phyloP scores from a whole-genome alignment of 2,329 filamentous ascomycete species.

The Phaeomoniella chlamydospora region DNA sequence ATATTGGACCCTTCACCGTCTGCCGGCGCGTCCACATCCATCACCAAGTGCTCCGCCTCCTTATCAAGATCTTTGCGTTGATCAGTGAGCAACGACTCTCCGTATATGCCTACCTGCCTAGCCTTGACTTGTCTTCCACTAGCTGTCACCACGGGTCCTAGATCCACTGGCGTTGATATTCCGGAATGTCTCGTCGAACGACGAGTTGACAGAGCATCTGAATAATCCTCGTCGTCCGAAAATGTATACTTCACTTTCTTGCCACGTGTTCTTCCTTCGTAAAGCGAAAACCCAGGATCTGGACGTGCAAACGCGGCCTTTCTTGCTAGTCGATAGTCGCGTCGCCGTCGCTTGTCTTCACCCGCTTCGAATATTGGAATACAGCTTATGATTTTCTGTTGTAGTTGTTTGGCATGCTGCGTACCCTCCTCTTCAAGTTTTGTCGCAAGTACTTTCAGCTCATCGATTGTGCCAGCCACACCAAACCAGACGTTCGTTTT shows the following conservation, averaged over 20 bases:
- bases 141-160: conserved; percentile 55
- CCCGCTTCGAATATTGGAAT: conserved; percentile 85
- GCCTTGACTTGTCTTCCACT: conserved; percentile 68
- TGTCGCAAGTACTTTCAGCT: conserved; percentile 59
- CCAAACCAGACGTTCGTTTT: conserved; percentile 80
- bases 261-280: conserved; percentile 88
- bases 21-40: conserved; percentile 27
- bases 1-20: conserved; percentile 19
- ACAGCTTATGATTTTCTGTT: conserved; percentile 62
- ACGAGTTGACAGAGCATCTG: conserved; percentile 50
- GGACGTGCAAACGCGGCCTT: conserved; percentile 79
- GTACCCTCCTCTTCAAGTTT: conserved; percentile 70
- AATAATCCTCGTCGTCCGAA: conserved; percentile 69
- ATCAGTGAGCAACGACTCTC: conserved; percentile 40
- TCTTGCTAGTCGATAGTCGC: conserved; percentile 76
- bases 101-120: conserved; percentile 39
- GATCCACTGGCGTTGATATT: conserved; percentile 57
- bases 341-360: conserved; percentile 88
- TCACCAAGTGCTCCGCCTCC: conserved; percentile 26
- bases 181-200: conserved; percentile 54
- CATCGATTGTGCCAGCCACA: conserved; percentile 79
- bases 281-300: conserved; percentile 79
- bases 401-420: conserved; percentile 64
- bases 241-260: conserved; percentile 96
- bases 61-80: conserved; percentile 22